These are phyloP conservation scores for Sonneratia caseolaris DNA, from an alignment of 345 rosid genomes.

Conservation along the genomic window DNA sequence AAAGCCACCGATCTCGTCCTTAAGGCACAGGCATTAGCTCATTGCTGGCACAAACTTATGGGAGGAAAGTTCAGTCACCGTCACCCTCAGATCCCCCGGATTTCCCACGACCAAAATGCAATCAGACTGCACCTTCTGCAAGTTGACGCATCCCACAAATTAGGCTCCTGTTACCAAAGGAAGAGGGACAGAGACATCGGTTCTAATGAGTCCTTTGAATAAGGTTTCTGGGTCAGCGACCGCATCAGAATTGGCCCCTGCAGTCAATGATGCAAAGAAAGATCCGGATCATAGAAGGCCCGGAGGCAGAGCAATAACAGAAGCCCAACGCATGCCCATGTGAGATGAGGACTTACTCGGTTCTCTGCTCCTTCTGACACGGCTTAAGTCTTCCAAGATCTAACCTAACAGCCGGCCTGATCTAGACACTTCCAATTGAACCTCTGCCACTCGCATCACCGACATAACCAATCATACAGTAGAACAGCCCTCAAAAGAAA, in stretches of 20 bases:
- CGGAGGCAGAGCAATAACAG: background rate
- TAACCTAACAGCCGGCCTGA: no score
- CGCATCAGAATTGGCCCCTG: background rate
- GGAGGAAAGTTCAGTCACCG: background rate
- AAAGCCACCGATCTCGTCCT: background rate
- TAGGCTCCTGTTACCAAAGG: background rate
- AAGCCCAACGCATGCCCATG: background rate
- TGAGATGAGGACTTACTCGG: background rate
- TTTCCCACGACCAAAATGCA: background rate
- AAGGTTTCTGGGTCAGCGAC: background rate
- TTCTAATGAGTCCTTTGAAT: background rate
- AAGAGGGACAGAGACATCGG: no score
- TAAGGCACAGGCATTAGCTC: background rate
- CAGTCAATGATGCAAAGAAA: background rate
- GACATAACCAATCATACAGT: background rate
- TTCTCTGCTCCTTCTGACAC: no score
- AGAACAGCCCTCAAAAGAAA: background rate
- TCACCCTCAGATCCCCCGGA: background rate
- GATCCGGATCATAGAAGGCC: background rate
- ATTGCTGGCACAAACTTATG: background rate
- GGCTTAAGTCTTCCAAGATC: no score
- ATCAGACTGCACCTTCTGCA: background rate
- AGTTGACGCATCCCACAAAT: background rate
- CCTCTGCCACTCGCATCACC: background rate
- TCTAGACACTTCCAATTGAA: no score